Evolutionary conservation across 2,329 filamentous ascomycete species (phyloP), one percentile per base, ranked within the genome.

Genomic region (Cladosporium cucumerinum): DNA sequence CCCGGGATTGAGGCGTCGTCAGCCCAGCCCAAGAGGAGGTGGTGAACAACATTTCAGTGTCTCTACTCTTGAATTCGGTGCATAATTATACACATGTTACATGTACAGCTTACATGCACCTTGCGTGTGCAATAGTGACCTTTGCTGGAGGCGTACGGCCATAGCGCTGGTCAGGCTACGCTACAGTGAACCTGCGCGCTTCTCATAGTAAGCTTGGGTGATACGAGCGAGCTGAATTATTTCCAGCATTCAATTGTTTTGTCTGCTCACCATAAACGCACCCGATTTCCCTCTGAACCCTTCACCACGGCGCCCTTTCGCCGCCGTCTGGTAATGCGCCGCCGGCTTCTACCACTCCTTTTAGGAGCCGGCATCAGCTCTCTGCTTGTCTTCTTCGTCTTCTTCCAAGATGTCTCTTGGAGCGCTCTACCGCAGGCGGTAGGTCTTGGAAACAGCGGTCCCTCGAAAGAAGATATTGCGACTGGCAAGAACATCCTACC

Each of bases 361-460:
- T 28, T 61, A 55, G 51, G 36, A 51, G 63, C 57, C 57, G 57
- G 63, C 63, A 48, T 61, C 21, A 67, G 63, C 64, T 71, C 69
- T 2, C 58, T 78, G 57, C 72, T 80, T 61, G 63, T 80, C 64
- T 54, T 54, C 51, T 54, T 54, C 26, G 61, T 68, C 26, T 36
- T 74, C 51, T 78, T 78, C 66, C 76, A 54, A 16, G 73, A 72
- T 49, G 72, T 76, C 54, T 73, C 75, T 67, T 79, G 77, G 76
- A 72, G 70, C 34, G 71, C 71, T 1, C 58, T 81, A 26, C 79
- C 79, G 25, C 77, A 81, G 66, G 71, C 75, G 49, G 66, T 81
- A 36, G 59, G 46, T 21, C n/a, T 49, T 2, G 46, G 30, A 78
- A 74, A 65, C 59, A 67, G 55, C 66, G 61, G 23, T 66, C 69